phyloP scores from a whole-genome alignment of 768 basidiomycete species.

The Trametes maxima region DNA sequence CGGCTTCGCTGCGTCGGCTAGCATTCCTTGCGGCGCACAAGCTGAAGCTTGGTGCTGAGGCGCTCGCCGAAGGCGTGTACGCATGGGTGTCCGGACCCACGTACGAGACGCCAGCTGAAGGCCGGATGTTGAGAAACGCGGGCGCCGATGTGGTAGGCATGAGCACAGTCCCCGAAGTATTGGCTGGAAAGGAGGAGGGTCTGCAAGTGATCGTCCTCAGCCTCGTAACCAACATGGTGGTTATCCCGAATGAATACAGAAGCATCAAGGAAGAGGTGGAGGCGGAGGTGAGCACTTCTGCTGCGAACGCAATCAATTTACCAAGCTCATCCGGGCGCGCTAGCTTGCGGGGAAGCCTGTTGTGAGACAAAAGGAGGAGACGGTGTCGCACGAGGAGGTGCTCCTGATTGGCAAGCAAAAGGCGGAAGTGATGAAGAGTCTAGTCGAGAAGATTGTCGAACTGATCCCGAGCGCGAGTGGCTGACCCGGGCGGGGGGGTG shows the following conservation, averaged over 20 bases:
- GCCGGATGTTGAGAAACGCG: conserved; percentile 67
- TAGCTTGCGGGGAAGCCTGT: conserved; percentile 65
- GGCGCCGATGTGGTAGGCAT: conserved; percentile 94
- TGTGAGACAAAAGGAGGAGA: conserved; percentile 41
- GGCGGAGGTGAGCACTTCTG: conserved; percentile 59
- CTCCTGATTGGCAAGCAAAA: conserved; percentile 64
- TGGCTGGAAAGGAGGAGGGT: conserved; percentile 76
- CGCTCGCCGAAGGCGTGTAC: conserved; percentile 80
- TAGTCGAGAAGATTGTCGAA: conserved; percentile 70
- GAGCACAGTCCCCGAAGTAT: conserved; percentile 90
- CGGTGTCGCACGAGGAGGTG: conserved; percentile 82
- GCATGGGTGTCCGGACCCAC: conserved; percentile 92
- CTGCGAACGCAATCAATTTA: conserved; percentile 3
- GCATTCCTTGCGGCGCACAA: conserved; percentile 72
- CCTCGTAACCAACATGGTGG: conserved; percentile 84
- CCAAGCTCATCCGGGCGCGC: background rate
- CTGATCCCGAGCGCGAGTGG: conserved; percentile 19
- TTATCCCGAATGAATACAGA: conserved; percentile 65
- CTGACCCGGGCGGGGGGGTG: conserved; percentile 13
- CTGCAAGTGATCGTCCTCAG: conserved; percentile 79
- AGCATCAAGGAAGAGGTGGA: conserved; percentile 76
- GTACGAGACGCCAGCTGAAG: conserved; percentile 89
- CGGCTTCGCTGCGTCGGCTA: conserved; percentile 64
- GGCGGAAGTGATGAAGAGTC: conserved; percentile 67
- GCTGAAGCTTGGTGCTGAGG: conserved; percentile 53